These are phyloP conservation scores for Lindgomyces ingoldianus DNA, from an alignment of 495 filamentous ascomycete genomes.

Conservation along the genomic window DNA sequence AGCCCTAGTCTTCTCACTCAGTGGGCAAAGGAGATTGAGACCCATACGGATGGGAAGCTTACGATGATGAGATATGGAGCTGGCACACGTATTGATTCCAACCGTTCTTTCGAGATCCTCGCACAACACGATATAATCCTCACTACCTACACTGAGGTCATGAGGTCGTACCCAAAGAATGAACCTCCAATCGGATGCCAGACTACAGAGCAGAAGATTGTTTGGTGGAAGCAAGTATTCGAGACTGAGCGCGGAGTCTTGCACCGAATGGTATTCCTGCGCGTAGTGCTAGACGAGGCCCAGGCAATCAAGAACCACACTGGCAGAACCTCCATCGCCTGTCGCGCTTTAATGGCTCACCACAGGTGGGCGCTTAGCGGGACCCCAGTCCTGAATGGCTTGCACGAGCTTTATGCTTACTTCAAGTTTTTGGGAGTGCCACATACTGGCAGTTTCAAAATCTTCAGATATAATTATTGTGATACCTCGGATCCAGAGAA, in stretches of 20 bases:
- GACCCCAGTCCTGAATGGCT: conserved; percentile 60
- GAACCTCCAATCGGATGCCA: conserved; percentile 38
- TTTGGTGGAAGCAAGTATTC: conserved; percentile 46
- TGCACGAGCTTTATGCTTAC: conserved; percentile 60
- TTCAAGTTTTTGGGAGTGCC: conserved; percentile 60
- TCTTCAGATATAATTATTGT: conserved; percentile 56
- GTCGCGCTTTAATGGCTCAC: conserved; percentile 53
- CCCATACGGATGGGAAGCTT: conserved; percentile 40
- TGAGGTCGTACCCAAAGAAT: conserved; percentile 51
- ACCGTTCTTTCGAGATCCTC: conserved; percentile 11
- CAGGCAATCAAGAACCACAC: conserved; percentile 64
- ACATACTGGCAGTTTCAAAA: conserved; percentile 44
- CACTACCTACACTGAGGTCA: conserved; percentile 59
- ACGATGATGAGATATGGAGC: conserved; percentile 27
- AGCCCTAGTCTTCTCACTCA: conserved; percentile 49
- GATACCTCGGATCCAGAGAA: conserved; percentile 41
- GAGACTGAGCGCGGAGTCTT: conserved; percentile 47
- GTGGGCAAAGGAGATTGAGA: conserved; percentile 48
- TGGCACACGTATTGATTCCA: conserved; percentile 20
- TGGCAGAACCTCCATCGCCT: conserved; percentile 53
- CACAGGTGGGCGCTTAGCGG: conserved; percentile 64
- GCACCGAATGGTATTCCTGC: conserved; percentile 54
- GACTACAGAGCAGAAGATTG: conserved; percentile 38
- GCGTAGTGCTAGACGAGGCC: conserved; percentile 64
- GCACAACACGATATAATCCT: conserved; percentile 38